phyloP scores from a whole-genome alignment of 306 rosid species.

The Vigna angularis region DNA sequence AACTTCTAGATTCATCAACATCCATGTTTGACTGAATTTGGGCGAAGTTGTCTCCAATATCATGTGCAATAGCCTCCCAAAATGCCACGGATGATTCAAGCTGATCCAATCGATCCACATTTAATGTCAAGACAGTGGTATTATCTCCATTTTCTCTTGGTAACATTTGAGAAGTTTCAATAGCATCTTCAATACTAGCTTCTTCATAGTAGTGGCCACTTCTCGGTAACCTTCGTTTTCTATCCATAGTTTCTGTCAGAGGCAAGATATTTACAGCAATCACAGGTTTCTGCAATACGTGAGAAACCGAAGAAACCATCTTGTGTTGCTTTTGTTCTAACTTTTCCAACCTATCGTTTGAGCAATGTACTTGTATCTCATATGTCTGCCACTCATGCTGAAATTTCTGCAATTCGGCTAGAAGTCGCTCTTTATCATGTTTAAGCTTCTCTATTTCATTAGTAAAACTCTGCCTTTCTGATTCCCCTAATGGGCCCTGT shows the following conservation, averaged over 20 bases:
- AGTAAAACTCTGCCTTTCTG: slow-evolving; percentile 69
- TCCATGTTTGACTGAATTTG: slow-evolving; percentile 61
- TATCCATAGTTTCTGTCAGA: slow-evolving; percentile 62
- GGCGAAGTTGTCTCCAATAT: slow-evolving; percentile 36
- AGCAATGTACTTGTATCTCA: slow-evolving; percentile 58
- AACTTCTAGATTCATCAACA: slow-evolving; percentile 68
- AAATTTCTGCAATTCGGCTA: slow-evolving; percentile 58
- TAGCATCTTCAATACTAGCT: slow-evolving; percentile 54
- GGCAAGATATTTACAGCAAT: slow-evolving; percentile 58
- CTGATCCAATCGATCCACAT: slow-evolving; percentile 62
- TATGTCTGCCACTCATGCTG: slow-evolving; percentile 65
- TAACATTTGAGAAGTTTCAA: slow-evolving; percentile 54
- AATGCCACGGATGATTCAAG: slow-evolving; percentile 71
- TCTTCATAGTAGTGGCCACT: slow-evolving; percentile 51
- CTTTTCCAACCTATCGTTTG: slow-evolving; percentile 62
- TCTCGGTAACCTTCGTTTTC: slow-evolving; percentile 87
- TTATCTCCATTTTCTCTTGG: slow-evolving; percentile 51
- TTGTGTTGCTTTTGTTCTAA: slow-evolving; percentile 64
- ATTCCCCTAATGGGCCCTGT: slow-evolving; percentile 62
- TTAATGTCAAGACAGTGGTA: slow-evolving; percentile 43
- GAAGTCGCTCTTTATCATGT: slow-evolving; percentile 64
- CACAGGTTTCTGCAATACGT: slow-evolving; percentile 66
- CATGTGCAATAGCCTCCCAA: slow-evolving; percentile 71
- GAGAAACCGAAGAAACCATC: slow-evolving; percentile 64
- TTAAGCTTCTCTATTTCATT: slow-evolving; percentile 75